Evolutionary conservation across 2,329 filamentous ascomycete genomes (phyloP).

Genomic region (Magnaporthiopsis incrustans): DNA sequence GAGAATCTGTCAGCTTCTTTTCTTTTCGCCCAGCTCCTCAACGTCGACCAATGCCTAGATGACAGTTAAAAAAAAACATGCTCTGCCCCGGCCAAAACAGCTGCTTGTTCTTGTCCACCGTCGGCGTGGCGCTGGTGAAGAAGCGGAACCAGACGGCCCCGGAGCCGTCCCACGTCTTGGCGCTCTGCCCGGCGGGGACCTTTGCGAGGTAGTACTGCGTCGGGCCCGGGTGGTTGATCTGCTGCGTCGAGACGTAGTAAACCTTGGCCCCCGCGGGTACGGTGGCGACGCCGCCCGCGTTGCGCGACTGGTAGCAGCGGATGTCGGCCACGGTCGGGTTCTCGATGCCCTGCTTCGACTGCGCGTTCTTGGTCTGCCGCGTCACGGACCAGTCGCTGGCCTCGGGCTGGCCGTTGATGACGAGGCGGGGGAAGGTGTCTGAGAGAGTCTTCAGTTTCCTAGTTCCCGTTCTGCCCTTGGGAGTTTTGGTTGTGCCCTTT

Average conservation of each 20-base stretch:
- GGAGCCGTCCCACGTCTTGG: constrained; percentile 26
- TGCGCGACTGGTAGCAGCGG: constrained; percentile 26
- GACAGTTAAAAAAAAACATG: constrained; percentile 11
- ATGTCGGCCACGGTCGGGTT: constrained; percentile 23
- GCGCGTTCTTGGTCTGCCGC: constrained; percentile 27
- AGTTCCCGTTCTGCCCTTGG: no score
- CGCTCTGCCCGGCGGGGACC: constrained; percentile 24
- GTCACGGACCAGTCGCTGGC: constrained; percentile 26
- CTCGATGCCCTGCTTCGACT: constrained; percentile 26
- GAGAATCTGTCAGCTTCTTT: background rate
- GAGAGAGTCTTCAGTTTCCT: background rate
- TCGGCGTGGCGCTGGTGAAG: constrained; percentile 29
- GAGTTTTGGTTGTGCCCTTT: no score
- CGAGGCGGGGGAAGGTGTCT: constrained; percentile 28
- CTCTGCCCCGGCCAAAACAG: constrained; percentile 32
- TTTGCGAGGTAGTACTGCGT: constrained; percentile 31
- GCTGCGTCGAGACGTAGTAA: constrained; percentile 27
- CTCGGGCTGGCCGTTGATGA: constrained; percentile 25
- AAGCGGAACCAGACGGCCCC: constrained; percentile 31
- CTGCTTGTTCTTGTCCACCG: constrained; percentile 36
- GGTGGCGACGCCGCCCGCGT: constrained; percentile 19
- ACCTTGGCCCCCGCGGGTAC: constrained; percentile 25
- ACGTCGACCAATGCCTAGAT: no score
- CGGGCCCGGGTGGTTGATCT: constrained; percentile 30
- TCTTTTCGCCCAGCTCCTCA: background rate